Percentiles rank a stretch among this genome's conserved stretches.
Conservation (phyloP, 1,284 basidiomycete genomes). For the Sanguinoderma infundibulare region DNA sequence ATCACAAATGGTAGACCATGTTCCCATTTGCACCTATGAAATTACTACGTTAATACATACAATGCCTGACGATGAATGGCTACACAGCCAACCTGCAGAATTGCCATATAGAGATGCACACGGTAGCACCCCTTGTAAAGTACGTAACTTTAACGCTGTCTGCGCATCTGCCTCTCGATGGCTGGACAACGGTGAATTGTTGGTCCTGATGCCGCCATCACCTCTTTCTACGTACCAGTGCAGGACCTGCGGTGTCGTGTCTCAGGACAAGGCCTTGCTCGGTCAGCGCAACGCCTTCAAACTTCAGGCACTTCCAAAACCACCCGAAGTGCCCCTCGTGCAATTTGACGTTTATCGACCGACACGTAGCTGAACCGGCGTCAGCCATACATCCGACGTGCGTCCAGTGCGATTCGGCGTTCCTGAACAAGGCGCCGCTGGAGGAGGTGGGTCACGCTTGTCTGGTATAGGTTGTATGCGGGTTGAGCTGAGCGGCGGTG, state of each 20-base stretch:
- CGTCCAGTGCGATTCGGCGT: constrained; percentile 8
- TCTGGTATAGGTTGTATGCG: neutral
- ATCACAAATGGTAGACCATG: too few relatives aligned
- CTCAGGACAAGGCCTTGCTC: constrained; percentile 3
- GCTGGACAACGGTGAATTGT: constrained; percentile 60
- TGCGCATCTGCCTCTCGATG: neutral
- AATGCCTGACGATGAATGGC: neutral
- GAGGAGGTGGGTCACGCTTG: constrained; percentile 15
- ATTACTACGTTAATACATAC: too few relatives aligned
- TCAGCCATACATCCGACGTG: constrained; percentile 20
- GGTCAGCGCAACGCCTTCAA: constrained; percentile 7
- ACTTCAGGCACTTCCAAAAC: constrained; percentile 8
- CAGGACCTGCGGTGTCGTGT: constrained; percentile 12
- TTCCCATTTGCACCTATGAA: too few relatives aligned
- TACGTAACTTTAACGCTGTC: neutral
- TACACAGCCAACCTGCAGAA: neutral
- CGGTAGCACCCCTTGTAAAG: constrained; percentile 1
- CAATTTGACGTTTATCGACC: constrained; percentile 18
- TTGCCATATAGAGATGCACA: neutral
- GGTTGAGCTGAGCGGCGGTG: neutral
- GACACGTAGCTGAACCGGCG: constrained; percentile 15
- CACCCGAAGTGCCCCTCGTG: constrained; percentile 23
- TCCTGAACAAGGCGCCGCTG: constrained; percentile 11
- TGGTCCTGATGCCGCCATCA: constrained; percentile 67
- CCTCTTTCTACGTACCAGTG: constrained; percentile 50